Base-by-base conservation (phyloP, 805 yeast species). In the Gaillardinia entomophila region DNA sequence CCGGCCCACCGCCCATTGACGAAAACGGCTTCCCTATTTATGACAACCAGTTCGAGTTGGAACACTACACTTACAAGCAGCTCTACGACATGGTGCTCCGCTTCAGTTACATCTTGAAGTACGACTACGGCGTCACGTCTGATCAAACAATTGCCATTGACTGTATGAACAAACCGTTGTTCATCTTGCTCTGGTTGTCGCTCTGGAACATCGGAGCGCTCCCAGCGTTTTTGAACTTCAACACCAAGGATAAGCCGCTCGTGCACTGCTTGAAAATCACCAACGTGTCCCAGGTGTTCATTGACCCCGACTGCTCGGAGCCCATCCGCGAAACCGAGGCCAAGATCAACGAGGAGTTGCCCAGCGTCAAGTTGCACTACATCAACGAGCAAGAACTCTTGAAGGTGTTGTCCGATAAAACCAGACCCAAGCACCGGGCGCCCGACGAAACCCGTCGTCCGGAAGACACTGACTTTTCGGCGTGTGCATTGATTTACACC, bases 181-280 rank as follows among this genome's bases (percentile, higher is more conserved):
- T 84, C 47, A 58, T 89, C 12, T 69, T 88, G 33, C 52, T 83
- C 26, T 85, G 96, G 95, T 68, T 84, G 34, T 83, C 96, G 0
- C 59, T 83, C 30, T 89, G 96, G 96, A 84, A 86, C 48, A 68
- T 89, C 33, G 97, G 97, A 27, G 96, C 95, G 1, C 57, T 71
- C 6, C 96, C 96, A 0, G 88, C 95, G 1, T 82, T 90, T 46
- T 62, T 90, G 48, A 89, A 89, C 60, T 85, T 79, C 61, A 89
- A 88, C 55, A 68, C 82, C 30, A 66, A 71, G 32, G 88, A 86
- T 16, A 68, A 71, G 32, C 82, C 95, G 1, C 68, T 89, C 42
- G 75, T 77, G 11, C 97, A 90, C 59, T 85, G 95, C 41, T 62
- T 90, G 46, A 75, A 74, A 41, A 73, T 81, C 16, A 80, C 88